Base-by-base conservation (phyloP, 164 flowering plant genomes). In the Tinospora cordifolia region DNA sequence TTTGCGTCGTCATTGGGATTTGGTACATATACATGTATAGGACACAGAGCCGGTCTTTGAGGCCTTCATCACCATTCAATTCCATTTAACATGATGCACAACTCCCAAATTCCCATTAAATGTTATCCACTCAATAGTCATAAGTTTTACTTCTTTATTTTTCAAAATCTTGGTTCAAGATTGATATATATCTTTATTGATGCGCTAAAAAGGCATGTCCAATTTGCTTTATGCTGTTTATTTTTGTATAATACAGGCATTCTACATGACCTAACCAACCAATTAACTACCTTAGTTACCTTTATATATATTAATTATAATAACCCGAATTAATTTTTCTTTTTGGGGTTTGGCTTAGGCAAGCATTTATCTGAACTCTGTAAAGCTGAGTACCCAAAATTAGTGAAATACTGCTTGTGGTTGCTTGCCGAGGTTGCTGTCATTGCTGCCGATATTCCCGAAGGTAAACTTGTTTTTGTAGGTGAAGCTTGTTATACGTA, bases 381-480 rank as follows among this genome's bases (percentile, higher is more conserved):
- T 76, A 89, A 79, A 72, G 84, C 77, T 0, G 90, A 87, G 72
- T 88, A 89, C 69, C 94, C 98, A 0, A 67, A 0, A 67, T 49
- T 22, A 47, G 87, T 86, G 19, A 90, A 82, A 68, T 87, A 83
- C 62, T 86, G 88, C 73, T 69, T 91, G 3, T 93, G 98, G 98
- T 54, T 93, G 57, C 83, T 93, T 3, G 94, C 98, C 7, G 98
- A 93, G 76, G 3, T 85, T 72, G 92, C 94, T 0, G 97, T 91
- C 65, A 89, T 93, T 44, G 92, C 97, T 6, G 90, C 96, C 3
- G 98, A 93, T 72, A 90, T 93, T 24, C 98, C 98, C 2, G 98
- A 93, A 88, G 98, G 98, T 79, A 72, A 7, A 51, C n/a, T n/a
- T n/a, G n/a, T n/a, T n/a, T n/a, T n/a, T n/a, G n/a, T n/a, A n/a